phyloP scores from a whole-genome alignment of 441 rosid species.

The Omphalea diandra region DNA sequence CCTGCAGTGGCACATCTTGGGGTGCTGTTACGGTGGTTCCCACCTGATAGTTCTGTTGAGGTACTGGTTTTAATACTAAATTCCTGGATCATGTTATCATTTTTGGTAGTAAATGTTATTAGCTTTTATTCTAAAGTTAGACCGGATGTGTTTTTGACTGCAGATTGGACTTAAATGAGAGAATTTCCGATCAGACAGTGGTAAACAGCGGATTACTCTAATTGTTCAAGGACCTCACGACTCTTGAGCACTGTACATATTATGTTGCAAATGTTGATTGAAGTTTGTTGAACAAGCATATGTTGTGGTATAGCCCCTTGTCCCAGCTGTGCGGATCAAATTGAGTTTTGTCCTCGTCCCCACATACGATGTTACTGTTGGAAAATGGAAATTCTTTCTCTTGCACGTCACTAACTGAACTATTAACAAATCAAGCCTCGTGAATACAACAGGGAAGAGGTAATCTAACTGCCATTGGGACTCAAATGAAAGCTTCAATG shows the following conservation, averaged over 20 bases:
- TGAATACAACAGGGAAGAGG: conserved; percentile 16
- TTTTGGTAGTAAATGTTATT: not conserved
- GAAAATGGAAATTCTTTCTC: not conserved
- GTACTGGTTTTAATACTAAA: conserved; percentile 32
- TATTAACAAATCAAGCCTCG: not conserved
- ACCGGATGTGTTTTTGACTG: conserved; percentile 22
- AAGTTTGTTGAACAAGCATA: conserved; percentile 12
- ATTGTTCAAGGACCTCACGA: conserved; percentile 45
- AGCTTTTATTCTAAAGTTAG: not conserved
- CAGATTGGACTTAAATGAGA: conserved; percentile 50
- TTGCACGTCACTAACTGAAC: conserved; percentile 6
- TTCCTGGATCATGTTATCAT: not conserved
- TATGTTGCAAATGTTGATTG: no score
- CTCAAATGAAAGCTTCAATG: conserved; percentile 12
- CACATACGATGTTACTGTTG: not conserved
- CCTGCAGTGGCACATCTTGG: conserved; percentile 93
- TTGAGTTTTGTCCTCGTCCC: not conserved
- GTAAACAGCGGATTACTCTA: conserved; percentile 40
- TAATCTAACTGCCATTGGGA: conserved; percentile 20
- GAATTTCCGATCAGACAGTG: conserved; percentile 44
- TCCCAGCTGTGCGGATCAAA: conserved; percentile 20
- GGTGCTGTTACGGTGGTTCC: conserved; percentile 86
- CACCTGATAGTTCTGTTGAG: conserved; percentile 67
- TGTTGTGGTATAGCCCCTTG: conserved; percentile 12
- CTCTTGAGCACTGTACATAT: conserved; percentile 29